These are phyloP conservation scores for Phytophthora podocarpi DNA, from an alignment of 352 stramenopile species.

Conservation along the genomic window DNA sequence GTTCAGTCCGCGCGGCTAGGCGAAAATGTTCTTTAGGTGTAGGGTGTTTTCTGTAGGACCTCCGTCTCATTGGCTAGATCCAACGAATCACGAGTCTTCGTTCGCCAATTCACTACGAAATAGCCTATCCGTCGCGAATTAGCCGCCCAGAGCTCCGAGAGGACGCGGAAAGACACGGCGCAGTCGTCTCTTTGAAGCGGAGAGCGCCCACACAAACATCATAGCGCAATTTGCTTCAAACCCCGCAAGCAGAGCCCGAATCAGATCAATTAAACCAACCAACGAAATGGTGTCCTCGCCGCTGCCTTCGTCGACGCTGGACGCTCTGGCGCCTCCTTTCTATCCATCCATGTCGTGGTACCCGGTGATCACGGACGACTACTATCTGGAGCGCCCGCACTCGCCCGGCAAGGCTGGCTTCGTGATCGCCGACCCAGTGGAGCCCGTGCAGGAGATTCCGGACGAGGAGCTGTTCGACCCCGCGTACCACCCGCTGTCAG, in stretches of 20 bases:
- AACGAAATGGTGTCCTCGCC: constrained; percentile 42
- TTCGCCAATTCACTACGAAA: no score
- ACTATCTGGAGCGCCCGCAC: constrained; percentile 67
- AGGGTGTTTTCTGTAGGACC: constrained; percentile 1
- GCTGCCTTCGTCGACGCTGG: constrained; percentile 46
- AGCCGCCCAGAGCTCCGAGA: neutral
- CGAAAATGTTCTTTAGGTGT: constrained; percentile 23
- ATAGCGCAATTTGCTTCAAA: constrained; percentile 36
- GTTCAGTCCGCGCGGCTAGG: constrained; percentile 29
- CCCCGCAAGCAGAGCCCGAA: constrained; percentile 2
- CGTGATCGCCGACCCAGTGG: constrained; percentile 65
- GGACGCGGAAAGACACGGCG: constrained; percentile 17
- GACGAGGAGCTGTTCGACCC: constrained; percentile 84
- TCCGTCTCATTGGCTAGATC: no score
- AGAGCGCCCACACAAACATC: neutral
- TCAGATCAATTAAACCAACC: neutral
- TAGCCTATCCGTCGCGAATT: constrained; percentile 4
- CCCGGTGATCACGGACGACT: constrained; percentile 63
- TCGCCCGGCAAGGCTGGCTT: constrained; percentile 64
- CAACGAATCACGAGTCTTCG: neutral
- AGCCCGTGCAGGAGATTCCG: constrained; percentile 55
- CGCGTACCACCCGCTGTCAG: constrained; percentile 60
- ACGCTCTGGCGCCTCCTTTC: constrained; percentile 62
- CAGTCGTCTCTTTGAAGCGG: constrained; percentile 23
- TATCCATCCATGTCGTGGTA: constrained; percentile 65